phyloP scores from a whole-genome alignment of 2,329 filamentous ascomycete genomes.

The Colletotrichum coccodes region DNA sequence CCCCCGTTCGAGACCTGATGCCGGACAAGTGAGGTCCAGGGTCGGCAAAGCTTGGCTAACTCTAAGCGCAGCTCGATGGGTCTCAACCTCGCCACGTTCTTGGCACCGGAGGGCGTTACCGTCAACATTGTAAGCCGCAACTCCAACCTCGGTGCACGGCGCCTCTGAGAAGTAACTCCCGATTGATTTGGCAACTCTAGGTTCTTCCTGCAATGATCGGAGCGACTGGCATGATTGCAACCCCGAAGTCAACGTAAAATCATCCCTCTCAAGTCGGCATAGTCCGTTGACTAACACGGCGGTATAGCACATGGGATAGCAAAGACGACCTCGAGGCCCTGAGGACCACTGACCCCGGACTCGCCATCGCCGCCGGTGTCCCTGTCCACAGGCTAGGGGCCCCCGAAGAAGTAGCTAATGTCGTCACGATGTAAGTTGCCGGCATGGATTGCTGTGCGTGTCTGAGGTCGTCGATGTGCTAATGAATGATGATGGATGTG shows the following conservation, averaged over 20 bases:
- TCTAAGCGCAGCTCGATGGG: conserved; percentile 44
- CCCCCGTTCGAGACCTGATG: background rate
- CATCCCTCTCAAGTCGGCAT: background rate
- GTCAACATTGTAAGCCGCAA: conserved; percentile 44
- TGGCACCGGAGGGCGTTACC: conserved; percentile 45
- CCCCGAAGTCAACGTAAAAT: conserved; percentile 41
- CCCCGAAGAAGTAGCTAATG: conserved; percentile 46
- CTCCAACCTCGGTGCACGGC: background rate
- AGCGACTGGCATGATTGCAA: conserved; percentile 47
- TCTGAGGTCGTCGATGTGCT: background rate
- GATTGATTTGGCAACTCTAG: conserved; percentile 33
- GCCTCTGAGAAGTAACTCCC: background rate
- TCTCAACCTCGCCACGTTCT: conserved; percentile 43
- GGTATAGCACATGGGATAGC: conserved; percentile 42
- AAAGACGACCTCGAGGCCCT: conserved; percentile 42
- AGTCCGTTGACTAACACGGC: background rate
- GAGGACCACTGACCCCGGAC: conserved; percentile 42
- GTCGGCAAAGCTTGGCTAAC: background rate
- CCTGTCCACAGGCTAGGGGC: conserved; percentile 46
- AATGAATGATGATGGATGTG: background rate
- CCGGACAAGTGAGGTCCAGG: background rate
- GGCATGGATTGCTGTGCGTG: background rate
- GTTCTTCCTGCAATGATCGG: conserved; percentile 49
- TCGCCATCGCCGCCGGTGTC: conserved; percentile 45
- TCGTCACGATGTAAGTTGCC: conserved; percentile 44